Conservation (phyloP, 2,329 filamentous ascomycete species). For the Colletotrichum brevisporum region DNA sequence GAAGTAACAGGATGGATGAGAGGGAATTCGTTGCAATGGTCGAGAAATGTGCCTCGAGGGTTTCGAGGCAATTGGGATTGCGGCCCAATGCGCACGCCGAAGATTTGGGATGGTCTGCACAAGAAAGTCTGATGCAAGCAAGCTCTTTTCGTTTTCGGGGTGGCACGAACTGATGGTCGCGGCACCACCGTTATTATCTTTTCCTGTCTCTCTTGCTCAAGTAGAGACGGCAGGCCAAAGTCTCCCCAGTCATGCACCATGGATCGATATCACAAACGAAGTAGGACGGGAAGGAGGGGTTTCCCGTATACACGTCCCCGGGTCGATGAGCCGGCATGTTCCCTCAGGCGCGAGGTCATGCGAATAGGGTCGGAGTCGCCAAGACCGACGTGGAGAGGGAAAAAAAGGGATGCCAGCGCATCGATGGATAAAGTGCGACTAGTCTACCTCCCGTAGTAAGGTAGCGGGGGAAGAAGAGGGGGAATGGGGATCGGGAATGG, state of each 20-base stretch:
- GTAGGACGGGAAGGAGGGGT: neutral
- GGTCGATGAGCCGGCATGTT: constrained; percentile 28
- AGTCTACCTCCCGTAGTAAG: too few species aligned
- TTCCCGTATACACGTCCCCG: neutral
- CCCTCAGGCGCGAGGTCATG: neutral
- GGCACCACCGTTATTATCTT: neutral
- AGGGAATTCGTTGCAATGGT: too few species aligned
- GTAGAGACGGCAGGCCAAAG: neutral
- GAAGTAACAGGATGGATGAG: too few species aligned
- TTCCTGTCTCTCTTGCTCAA: neutral
- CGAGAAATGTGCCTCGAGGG: too few species aligned
- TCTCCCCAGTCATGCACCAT: too few species aligned
- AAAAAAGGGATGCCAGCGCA: neutral
- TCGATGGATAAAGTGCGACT: too few species aligned
- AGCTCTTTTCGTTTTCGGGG: neutral
- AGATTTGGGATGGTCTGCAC: constrained; percentile 3
- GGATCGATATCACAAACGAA: neutral
- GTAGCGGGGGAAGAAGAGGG: too few species aligned
- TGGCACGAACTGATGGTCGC: constrained; percentile 36
- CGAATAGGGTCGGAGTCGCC: constrained; percentile 3
- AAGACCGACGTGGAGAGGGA: constrained; percentile 3
- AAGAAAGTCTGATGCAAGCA: neutral
- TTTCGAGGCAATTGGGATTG: too few species aligned
- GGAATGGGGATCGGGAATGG: too few species aligned
- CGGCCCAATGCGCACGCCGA: neutral